Evolutionary conservation across 23 red algal species (phyloP).

Genomic region (Gracilaria caudata): DNA sequence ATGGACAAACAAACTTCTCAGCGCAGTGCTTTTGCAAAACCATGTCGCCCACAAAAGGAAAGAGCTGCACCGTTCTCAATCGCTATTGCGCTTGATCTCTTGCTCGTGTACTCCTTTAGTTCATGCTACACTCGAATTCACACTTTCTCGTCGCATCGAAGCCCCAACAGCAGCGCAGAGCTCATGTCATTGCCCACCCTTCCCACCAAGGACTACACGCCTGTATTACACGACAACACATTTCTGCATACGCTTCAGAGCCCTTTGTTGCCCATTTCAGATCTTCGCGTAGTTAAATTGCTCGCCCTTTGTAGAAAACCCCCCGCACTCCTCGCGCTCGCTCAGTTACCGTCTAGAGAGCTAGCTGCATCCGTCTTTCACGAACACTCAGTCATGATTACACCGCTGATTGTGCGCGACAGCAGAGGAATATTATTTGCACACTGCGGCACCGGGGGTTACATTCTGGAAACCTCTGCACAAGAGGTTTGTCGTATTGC

Average conservation of each 20-base stretch:
- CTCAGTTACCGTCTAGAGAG: background rate
- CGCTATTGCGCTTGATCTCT: conserved; percentile 2
- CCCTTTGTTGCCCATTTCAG: conserved; percentile 5
- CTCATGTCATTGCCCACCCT: conserved; percentile 6
- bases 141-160: conserved; percentile 1
- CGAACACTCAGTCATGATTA: conserved; percentile 20
- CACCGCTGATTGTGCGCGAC: background rate
- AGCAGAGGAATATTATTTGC: background rate
- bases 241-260: conserved; percentile 35
- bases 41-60: background rate
- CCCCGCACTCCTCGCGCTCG: conserved; percentile 14
- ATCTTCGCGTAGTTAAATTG: conserved; percentile 5
- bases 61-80: background rate
- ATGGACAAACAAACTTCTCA: background rate
- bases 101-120: conserved; percentile 17
- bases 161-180: background rate
- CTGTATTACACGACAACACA: background rate
- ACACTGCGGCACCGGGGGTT: background rate
- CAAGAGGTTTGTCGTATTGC: background rate
- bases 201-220: background rate
- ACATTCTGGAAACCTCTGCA: background rate
- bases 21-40: background rate
- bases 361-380: conserved; percentile 20
- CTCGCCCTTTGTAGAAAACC: conserved; percentile 4
- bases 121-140: conserved; percentile 3